Evolutionary conservation across 352 stramenopile species (phyloP), one percentile per base, ranked within the genome.

Genomic region (Globisporangium cystogenes): DNA sequence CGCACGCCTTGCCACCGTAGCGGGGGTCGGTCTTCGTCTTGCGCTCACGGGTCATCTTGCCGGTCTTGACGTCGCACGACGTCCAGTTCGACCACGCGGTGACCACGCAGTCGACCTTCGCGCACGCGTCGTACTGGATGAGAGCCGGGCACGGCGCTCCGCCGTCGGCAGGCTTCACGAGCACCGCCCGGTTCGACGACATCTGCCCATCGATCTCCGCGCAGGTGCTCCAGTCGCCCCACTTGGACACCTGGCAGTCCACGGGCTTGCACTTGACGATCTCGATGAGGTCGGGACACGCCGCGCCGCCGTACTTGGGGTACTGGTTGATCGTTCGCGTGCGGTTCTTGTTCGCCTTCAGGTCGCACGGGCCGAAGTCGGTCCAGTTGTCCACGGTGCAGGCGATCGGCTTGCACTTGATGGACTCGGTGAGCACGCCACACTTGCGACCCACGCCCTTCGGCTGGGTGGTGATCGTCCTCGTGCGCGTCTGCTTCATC

Each of bases 311-410:
- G 48, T 70, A 69, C 24, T 49, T 55, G 1, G 62, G 50, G n/a
- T 46, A 31, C 1, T 62, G 52, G 3, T 53, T 73, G 43, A 83
- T 49, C 1, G 41, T 58, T 3, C 78, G 73, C 29, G 60, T 65
- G 24, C 70, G 78, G 0, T 60, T 72, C 55, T 87, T 79, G 40
- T 65, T 66, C 4, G 35, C 65, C n/a, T 65, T 48, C 1, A 67
- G 56, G 18, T 68, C 65, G 14, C 72, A 85, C 7, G 27, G 26
- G 15, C 70, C 62, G 53, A 75, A 90, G 1, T 50, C 35, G 3
- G 64, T 57, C 76, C 76, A 90, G n/a, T 61, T 59, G 24, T 65
- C 72, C 2, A 87, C 72, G 11, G 68, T 57, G 27, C 75, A 86
- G 55, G 66, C 63, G 44, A 75, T 71, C 15, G 69, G 69, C 0